These are phyloP conservation scores for Mycena sanguinolenta DNA, from an alignment of 768 basidiomycete genomes.

Conservation along the genomic window DNA sequence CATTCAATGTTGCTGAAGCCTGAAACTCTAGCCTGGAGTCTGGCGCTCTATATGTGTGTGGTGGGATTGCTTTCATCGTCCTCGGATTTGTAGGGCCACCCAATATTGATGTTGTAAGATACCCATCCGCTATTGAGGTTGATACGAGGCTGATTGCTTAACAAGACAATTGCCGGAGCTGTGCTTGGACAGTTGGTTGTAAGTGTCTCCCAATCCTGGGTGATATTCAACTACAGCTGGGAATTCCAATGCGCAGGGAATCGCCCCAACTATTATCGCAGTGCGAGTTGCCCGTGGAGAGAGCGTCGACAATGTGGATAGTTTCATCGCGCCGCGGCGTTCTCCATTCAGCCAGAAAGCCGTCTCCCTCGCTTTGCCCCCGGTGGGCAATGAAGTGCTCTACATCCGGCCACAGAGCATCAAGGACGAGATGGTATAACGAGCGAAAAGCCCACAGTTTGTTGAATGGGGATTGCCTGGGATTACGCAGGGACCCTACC, in stretches of 20 bases:
- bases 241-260: too few relatives aligned
- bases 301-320: neutral
- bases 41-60: neutral
- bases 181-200: too few relatives aligned
- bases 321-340: neutral
- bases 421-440: neutral
- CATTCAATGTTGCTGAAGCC: neutral
- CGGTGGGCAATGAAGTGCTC: neutral
- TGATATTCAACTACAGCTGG: too few relatives aligned
- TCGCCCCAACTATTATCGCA: too few relatives aligned
- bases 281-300: neutral
- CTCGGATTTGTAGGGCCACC: neutral
- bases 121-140: neutral
- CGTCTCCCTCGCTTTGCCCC: neutral
- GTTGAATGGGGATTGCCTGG: too few relatives aligned
- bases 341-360: neutral
- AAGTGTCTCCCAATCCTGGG: too few relatives aligned
- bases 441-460: neutral
- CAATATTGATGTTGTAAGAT: neutral
- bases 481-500: too few relatives aligned
- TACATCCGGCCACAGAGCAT: constrained; percentile 1
- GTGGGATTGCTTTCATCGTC: neutral
- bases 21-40: neutral
- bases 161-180: neutral
- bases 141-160: neutral